phyloP scores from a whole-genome alignment of 495 filamentous ascomycete genomes.

The Tuber borchii region DNA sequence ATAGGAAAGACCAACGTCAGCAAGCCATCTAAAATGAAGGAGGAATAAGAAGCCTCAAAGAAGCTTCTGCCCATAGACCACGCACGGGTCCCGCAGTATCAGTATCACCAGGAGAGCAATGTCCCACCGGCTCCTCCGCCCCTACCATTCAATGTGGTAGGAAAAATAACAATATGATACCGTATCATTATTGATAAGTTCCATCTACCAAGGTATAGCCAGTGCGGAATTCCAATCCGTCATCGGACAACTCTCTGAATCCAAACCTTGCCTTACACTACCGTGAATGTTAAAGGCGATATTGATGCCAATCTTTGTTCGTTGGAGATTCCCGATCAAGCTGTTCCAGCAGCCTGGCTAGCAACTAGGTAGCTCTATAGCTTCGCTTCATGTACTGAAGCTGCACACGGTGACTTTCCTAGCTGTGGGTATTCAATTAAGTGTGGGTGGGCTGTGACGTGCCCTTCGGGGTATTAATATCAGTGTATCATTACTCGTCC shows the following conservation, averaged over 20 bases:
- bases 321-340: not conserved
- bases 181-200: not conserved
- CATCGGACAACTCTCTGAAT: not conserved
- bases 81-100: not conserved
- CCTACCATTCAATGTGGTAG: not conserved
- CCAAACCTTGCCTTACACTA: not conserved
- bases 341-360: not conserved
- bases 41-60: not conserved
- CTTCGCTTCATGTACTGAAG: not conserved
- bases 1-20: not conserved
- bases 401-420: not conserved
- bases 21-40: not conserved
- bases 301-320: not conserved
- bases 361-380: not conserved
- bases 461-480: not conserved
- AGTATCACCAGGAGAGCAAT: not conserved
- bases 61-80: not conserved
- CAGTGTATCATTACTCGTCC: not conserved
- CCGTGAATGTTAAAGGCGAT: not conserved
- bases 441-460: not conserved
- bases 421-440: not conserved
- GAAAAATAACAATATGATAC: not conserved
- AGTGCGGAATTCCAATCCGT: not conserved
- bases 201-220: not conserved
- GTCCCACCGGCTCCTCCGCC: not conserved